Base-by-base conservation (phyloP, 1,139 yeast species). In the Hansenula sp. region DNA sequence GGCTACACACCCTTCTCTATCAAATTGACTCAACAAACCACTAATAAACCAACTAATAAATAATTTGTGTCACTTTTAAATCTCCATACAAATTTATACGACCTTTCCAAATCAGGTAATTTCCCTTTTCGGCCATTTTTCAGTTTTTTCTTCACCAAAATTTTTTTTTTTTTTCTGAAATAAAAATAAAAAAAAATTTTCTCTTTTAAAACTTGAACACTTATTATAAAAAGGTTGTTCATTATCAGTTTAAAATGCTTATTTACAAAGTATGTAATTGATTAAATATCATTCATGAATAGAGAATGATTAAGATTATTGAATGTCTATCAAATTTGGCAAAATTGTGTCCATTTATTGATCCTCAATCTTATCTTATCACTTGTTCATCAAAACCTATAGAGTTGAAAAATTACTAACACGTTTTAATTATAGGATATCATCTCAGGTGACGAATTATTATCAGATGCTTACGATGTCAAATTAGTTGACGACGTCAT, bases 381-480 rank as follows among this genome's bases (percentile, higher is more conserved):
- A 32, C 6, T 14, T 7, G 8, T 14, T 31, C 33, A 31, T 31
- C 33, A 21, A 31, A 31, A 10, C 21, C 21, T 21, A 7, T 21
- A 20, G 12, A 16, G 6, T 9, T 2, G 14, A 6, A 32, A 13
- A 12, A 29, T 14, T 19, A 35, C 42, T 39, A 44, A 42, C 38
- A 24, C 12, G 6, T 14, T n/a, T 17, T 16, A 10, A 4, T n/a
- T n/a, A 24, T 27, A 53, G 57, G 98, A 92, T 75, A 72, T 89
- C 68, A 67, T 92, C 71, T 82, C 97, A 56, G 87, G 84, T 63
- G 98, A 92, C 77, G 98, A 92, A 77, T 77, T 92, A 69, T 77
- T 90, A 72, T 92, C 98, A 57, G 97, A 90, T 67, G 97, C 97
- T 62, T 94, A 89, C 79, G 95, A 86, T 70, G 66, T 79, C 67